Percentiles rank a stretch among this genome's conserved stretches.
phyloP scores from a whole-genome alignment of 2,329 filamentous ascomycete species.

The Teratosphaeria nubilosa region DNA sequence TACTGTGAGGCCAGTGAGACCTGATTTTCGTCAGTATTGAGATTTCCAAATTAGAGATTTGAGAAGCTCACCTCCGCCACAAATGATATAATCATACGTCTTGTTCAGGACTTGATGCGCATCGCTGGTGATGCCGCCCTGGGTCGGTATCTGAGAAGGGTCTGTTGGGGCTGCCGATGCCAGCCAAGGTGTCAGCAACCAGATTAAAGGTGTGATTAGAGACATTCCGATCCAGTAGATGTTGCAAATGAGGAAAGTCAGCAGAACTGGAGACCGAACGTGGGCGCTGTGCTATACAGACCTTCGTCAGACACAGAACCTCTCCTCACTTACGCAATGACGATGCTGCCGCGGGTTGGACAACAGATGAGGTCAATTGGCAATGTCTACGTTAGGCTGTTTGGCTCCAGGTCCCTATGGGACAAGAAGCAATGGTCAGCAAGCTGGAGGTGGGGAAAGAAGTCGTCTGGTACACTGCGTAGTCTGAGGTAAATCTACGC shows the following conservation, averaged over 20 bases:
- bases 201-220: background rate
- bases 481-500: too few species aligned
- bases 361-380: too few species aligned
- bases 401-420: background rate
- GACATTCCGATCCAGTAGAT: background rate
- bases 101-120: slow-evolving; percentile 4
- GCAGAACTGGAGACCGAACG: background rate
- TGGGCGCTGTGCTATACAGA: background rate
- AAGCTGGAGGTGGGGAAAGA: background rate
- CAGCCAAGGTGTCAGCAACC: background rate
- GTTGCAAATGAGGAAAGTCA: background rate
- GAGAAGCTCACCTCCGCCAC: slow-evolving; percentile 10
- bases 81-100: slow-evolving; percentile 16
- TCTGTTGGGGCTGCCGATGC: background rate
- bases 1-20: slow-evolving; percentile 17
- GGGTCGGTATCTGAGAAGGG: background rate
- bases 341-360: too few species aligned
- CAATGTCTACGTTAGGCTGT: background rate
- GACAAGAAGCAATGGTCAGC: background rate
- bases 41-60: background rate
- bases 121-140: slow-evolving; percentile 9
- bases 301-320: background rate
- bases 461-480: background rate
- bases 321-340: too few species aligned
- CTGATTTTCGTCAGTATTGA: background rate